A percentile compares a stretch with the other conserved stretches of the same genome.
Evolutionary conservation across 2,329 filamentous ascomycete species (phyloP).

Genomic region (Beauveria sp.): DNA sequence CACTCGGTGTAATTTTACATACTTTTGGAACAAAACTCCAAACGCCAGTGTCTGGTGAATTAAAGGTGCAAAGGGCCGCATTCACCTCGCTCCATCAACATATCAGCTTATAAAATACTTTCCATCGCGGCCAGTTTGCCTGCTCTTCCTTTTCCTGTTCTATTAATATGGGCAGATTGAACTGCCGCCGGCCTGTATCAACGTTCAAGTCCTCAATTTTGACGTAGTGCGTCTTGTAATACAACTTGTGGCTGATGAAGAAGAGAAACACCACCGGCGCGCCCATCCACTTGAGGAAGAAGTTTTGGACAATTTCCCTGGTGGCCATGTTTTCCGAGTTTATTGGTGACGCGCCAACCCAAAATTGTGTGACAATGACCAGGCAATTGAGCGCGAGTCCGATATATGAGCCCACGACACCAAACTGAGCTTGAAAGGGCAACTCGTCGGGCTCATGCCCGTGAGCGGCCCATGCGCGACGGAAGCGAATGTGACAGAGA

Average conservation of each 20-base stretch:
- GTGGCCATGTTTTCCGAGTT: constrained; percentile 37
- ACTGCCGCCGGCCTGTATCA: constrained; percentile 67
- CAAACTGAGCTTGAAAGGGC: constrained; percentile 66
- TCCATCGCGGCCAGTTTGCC: constrained; percentile 61
- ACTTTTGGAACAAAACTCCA: neutral
- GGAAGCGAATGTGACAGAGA: constrained; percentile 58
- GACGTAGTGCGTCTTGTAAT: constrained; percentile 56
- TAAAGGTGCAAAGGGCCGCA: too few relatives aligned
- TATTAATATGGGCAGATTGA: constrained; percentile 65
- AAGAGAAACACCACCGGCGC: constrained; percentile 55
- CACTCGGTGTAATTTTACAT: neutral
- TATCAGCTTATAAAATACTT: constrained; percentile 58
- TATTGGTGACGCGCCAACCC: constrained; percentile 67
- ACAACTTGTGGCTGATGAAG: constrained; percentile 65
- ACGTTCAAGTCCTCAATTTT: constrained; percentile 66
- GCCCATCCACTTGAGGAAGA: constrained; percentile 60
- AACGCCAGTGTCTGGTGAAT: neutral
- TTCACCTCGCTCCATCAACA: constrained; percentile 35
- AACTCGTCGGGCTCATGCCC: constrained; percentile 63
- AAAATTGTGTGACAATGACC: constrained; percentile 71
- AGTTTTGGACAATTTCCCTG: constrained; percentile 44
- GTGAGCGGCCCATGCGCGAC: constrained; percentile 47
- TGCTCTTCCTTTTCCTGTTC: constrained; percentile 67
- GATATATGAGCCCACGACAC: constrained; percentile 65
- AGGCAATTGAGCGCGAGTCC: constrained; percentile 66